phyloP scores from a whole-genome alignment of 441 rosid genomes.

The Syzygium syzygioides region DNA sequence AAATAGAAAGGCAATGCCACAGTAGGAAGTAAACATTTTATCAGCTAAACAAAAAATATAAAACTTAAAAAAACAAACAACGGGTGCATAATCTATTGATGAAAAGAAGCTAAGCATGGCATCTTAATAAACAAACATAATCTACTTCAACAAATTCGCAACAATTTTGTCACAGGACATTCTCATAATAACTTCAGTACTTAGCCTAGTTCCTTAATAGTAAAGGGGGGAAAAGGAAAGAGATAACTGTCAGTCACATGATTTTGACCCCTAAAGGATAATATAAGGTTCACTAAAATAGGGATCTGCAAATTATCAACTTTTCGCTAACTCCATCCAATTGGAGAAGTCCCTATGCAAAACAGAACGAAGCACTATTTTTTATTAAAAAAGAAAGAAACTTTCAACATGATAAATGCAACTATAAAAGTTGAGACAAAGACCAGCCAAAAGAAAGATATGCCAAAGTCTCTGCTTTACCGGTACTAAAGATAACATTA shows the following conservation, averaged over 20 bases:
- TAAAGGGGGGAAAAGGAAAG: background rate
- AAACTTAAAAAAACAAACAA: background rate
- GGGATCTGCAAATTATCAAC: background rate
- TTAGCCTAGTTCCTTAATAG: background rate
- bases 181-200: background rate
- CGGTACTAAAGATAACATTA: background rate
- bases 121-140: background rate
- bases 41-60: background rate
- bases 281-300: background rate
- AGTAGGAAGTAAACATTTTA: background rate
- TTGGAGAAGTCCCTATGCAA: background rate
- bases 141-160: background rate
- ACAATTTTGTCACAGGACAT: background rate
- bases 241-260: background rate
- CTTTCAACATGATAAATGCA: background rate
- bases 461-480: background rate
- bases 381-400: background rate
- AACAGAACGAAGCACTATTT: background rate
- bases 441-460: background rate
- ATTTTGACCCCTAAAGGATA: background rate
- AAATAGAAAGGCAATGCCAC: background rate
- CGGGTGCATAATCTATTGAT: background rate
- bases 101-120: background rate
- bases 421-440: background rate
- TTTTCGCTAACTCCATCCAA: background rate